These are phyloP conservation scores for Fusarium brevicatenulatum DNA, from an alignment of 2,329 filamentous ascomycete species.

Conservation along the genomic window DNA sequence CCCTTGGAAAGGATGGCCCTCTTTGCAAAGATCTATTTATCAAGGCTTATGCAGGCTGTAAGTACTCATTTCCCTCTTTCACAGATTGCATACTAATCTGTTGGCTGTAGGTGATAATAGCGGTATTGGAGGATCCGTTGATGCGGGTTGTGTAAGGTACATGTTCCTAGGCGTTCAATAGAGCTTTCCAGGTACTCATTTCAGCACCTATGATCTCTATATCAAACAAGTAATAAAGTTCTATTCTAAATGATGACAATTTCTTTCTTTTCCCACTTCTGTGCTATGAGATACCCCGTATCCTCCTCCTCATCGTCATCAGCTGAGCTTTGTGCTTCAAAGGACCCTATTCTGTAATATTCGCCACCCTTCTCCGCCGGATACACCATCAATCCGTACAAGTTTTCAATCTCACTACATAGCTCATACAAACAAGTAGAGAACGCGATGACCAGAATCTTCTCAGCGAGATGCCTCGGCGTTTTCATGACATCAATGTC, in stretches of 20 bases:
- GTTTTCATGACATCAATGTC: background rate
- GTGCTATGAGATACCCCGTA: fast-evolving
- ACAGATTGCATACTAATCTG: fast-evolving
- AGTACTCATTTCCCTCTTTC: fast-evolving
- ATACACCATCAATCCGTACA: background rate
- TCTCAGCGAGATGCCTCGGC: background rate
- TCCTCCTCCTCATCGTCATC: fast-evolving
- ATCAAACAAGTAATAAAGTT: no score
- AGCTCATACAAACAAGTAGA: background rate
- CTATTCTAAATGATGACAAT: background rate
- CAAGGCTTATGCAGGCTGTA: background rate
- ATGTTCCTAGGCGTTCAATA: background rate
- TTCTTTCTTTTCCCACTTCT: fast-evolving
- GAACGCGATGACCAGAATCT: background rate
- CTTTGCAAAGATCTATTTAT: background rate
- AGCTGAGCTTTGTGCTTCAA: background rate
- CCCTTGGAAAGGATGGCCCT: background rate
- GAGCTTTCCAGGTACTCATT: fast-evolving
- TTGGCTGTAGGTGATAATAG: background rate
- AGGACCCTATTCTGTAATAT: background rate
- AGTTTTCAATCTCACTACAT: fast-evolving
- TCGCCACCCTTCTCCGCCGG: background rate
- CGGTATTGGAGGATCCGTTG: background rate
- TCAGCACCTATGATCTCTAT: fast-evolving
- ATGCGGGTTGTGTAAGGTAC: background rate